A percentile compares a stretch with the other conserved stretches of the same genome.
Evolutionary conservation across 2,329 filamentous ascomycete genomes (phyloP).

Genomic region (Fusarium graminum): DNA sequence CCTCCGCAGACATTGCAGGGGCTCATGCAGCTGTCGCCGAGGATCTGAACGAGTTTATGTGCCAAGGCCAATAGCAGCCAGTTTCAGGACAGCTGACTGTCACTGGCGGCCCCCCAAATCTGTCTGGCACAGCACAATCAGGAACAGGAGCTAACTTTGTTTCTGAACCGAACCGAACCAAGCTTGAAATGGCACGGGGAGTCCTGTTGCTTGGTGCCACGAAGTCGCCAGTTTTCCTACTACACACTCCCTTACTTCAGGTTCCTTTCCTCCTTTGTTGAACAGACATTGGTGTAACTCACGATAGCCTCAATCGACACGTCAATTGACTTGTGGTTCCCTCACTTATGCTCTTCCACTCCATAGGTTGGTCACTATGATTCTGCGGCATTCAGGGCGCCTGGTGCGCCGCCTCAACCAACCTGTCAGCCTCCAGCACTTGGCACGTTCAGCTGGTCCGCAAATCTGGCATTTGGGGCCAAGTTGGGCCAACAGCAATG

Average conservation of each 20-base stretch:
- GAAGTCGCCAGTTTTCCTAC: conserved; percentile 24
- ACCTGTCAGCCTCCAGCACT: conserved; percentile 30
- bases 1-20: conserved; percentile 27
- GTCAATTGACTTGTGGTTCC: conserved; percentile 24
- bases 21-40: conserved; percentile 39
- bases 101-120: conserved; percentile 27
- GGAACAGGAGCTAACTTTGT: conserved; percentile 31
- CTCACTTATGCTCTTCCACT: conserved; percentile 8
- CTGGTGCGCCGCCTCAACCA: conserved; percentile 47
- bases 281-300: conserved; percentile 17
- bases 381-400: conserved; percentile 46
- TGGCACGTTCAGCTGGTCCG: conserved; percentile 34
- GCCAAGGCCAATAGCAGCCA: conserved; percentile 44
- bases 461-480: conserved; percentile 40
- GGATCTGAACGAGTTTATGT: conserved; percentile 38
- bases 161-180: conserved; percentile 25
- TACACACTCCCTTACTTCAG: conserved; percentile 21
- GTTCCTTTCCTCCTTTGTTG: conserved; percentile 28
- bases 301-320: conserved; percentile 25
- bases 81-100: conserved; percentile 39
- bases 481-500: conserved; percentile 18
- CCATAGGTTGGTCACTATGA: conserved; percentile 37
- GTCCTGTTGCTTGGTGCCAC: conserved; percentile 38
- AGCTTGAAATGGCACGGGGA: conserved; percentile 30
- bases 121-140: conserved; percentile 24